Conservation (phyloP, 179 eudicot genomes). For the Drosera spatulata region DNA sequence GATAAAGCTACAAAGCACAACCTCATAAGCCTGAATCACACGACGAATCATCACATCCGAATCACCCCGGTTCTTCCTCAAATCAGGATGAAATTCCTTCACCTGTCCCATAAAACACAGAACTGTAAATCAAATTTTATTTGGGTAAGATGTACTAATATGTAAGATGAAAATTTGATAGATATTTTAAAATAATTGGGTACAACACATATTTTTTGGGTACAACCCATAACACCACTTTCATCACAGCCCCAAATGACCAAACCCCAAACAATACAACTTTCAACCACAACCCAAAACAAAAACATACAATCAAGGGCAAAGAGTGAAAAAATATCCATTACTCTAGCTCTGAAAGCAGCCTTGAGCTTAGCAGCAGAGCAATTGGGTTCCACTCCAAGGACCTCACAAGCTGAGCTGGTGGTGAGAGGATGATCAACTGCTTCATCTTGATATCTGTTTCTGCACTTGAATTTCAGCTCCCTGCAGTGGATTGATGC, state of each 20-base stretch:
- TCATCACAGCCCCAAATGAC: too few species aligned
- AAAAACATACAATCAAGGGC: too few species aligned
- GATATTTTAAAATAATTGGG: too few species aligned
- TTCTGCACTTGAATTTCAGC: slow-evolving; percentile 22
- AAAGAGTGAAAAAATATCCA: neutral
- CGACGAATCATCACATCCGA: slow-evolving; percentile 79
- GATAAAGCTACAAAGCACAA: slow-evolving; percentile 7
- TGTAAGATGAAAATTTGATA: too few species aligned
- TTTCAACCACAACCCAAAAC: too few species aligned
- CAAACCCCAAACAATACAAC: too few species aligned
- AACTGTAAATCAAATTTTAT: neutral
- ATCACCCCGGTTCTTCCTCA: slow-evolving; percentile 32
- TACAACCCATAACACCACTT: too few species aligned
- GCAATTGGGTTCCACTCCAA: slow-evolving; percentile 55
- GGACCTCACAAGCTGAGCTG: slow-evolving; percentile 53
- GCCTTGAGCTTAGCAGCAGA: slow-evolving; percentile 56
- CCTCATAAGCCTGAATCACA: slow-evolving; percentile 90
- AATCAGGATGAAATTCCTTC: slow-evolving; percentile 94
- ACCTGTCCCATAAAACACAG: slow-evolving; percentile 35
- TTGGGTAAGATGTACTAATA: too few species aligned
- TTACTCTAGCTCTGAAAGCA: slow-evolving; percentile 76
- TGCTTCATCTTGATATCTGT: neutral
- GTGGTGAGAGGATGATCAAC: slow-evolving; percentile 27
- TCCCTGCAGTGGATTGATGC: too few species aligned
- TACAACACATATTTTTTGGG: too few species aligned